Percentiles rank a stretch among this genome's conserved stretches.
Evolutionary conservation across 192 early-diverging fungal species (phyloP).

Genomic region (Chytriomyces sp.): DNA sequence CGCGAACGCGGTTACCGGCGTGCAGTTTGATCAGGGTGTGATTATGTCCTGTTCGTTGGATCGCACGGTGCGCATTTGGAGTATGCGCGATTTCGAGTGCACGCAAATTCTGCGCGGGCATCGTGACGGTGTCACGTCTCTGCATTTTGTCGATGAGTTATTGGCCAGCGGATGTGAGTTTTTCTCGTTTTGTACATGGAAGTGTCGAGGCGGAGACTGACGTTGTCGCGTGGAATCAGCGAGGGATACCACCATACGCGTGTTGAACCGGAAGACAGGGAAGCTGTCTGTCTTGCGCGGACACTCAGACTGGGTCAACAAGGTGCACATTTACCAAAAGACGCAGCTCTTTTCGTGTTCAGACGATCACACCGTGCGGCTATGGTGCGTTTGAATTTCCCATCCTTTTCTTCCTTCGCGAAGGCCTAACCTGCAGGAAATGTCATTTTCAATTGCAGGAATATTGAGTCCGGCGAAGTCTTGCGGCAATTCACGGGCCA

Average conservation of each 20-base stretch:
- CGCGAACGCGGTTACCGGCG: conserved; percentile 77
- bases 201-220: background rate
- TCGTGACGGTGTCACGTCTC: conserved; percentile 73
- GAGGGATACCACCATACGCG: conserved; percentile 79
- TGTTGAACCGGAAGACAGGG: conserved; percentile 78
- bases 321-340: conserved; percentile 72
- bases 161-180: conserved; percentile 74
- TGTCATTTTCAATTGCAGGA: conserved; percentile 20
- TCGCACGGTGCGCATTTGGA: conserved; percentile 90
- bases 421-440: background rate
- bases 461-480: conserved; percentile 71
- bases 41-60: conserved; percentile 94
- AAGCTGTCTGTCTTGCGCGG: conserved; percentile 75
- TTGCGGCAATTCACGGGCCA: conserved; percentile 60
- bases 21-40: conserved; percentile 95
- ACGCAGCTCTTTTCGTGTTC: conserved; percentile 74
- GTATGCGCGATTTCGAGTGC: conserved; percentile 81
- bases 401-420: too few species aligned
- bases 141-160: conserved; percentile 79
- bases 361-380: conserved; percentile 77
- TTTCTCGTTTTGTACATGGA: conserved; percentile 12
- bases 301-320: conserved; percentile 91
- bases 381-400: conserved; percentile 42
- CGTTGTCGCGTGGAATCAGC: conserved; percentile 5
- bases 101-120: conserved; percentile 80